A percentile compares a stretch with the other conserved stretches of the same genome.
Evolutionary conservation across 2,329 filamentous ascomycete genomes (phyloP).

Genomic region (Pseudocercospora crystallina): DNA sequence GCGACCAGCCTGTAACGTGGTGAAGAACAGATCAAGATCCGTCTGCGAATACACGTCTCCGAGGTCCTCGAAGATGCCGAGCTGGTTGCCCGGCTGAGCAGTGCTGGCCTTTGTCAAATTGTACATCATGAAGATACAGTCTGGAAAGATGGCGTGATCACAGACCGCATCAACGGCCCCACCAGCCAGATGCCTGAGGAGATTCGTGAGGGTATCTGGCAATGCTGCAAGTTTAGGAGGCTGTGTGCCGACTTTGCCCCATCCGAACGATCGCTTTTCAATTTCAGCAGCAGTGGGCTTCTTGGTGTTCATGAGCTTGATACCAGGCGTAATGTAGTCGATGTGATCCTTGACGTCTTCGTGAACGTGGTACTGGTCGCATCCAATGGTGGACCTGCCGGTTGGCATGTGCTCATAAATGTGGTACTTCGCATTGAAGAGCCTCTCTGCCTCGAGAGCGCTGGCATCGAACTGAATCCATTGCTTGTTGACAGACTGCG

Average conservation of each 20-base stretch:
- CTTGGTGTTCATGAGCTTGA: constrained; percentile 42
- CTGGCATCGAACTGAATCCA: constrained; percentile 47
- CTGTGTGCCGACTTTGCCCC: constrained; percentile 12
- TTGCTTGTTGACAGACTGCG: constrained; percentile 35
- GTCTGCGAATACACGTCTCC: constrained; percentile 47
- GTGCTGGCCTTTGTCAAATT: constrained; percentile 43
- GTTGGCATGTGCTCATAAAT: constrained; percentile 59
- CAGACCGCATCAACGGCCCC: constrained; percentile 15
- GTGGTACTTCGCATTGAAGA: constrained; percentile 54
- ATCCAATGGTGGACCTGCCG: constrained; percentile 43
- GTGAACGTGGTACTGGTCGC: constrained; percentile 48
- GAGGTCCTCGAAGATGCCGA: constrained; percentile 46
- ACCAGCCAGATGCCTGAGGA: constrained; percentile 4
- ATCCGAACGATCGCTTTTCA: constrained; percentile 22
- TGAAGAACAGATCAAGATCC: constrained; percentile 50
- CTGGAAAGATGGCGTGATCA: constrained; percentile 37
- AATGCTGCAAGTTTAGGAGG: constrained; percentile 18
- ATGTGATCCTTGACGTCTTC: constrained; percentile 49
- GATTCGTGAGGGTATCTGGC: constrained; percentile 7
- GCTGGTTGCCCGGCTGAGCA: constrained; percentile 44
- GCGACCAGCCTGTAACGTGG: constrained; percentile 33
- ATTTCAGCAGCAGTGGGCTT: constrained; percentile 8
- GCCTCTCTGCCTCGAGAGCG: constrained; percentile 38
- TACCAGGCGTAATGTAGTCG: constrained; percentile 58
- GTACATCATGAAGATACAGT: constrained; percentile 45